Evolutionary conservation across 2,329 filamentous ascomycete genomes (phyloP), one percentile per base, ranked within the genome.

Genomic region (Aspergillus sp.): DNA sequence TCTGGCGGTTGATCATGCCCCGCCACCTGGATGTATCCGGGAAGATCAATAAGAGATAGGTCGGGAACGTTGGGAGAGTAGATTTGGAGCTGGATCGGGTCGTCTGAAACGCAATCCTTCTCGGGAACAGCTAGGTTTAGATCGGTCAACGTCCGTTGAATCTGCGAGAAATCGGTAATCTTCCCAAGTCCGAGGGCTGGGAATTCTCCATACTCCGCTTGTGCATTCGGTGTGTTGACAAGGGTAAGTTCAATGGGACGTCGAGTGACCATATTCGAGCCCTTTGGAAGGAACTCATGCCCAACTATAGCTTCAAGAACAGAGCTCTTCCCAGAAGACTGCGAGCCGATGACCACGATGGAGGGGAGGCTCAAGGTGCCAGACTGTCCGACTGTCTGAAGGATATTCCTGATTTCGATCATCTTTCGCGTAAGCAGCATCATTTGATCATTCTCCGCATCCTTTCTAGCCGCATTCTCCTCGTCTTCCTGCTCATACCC

Each of bases 401-500:
- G 82, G 56, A 99, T 91, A 65, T 88, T 93, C 65, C 96, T 84
- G 57, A 99, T 98, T 79, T 99, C 95, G 69, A 99, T 99, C 95
- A 99, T 99, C 79, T 98, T 98, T 79, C 95, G 93, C 2, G 96
- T 99, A 69, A 99, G 80, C 65, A 97, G 83, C 95, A 99, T 99
- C 93, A 99, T 99, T 75, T 99, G 95, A 72, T 99, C 95, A 68
- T 99, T 95, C 68, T 87, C 86, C 17, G 91, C 90, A 49, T 84
- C 82, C 69, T 90, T 86, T 56, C 88, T 85, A 19, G 78, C 80
- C 8, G 81, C 79, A 55, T 33, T 12, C 37, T 93, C 86, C 37
- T 89, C 86, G 40, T 84, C 77, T 2, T 86, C 84, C 57, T 88
- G 82, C 21, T 91, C 87, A 67, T 93, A 89, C 39, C 89, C 91